Evolutionary conservation across 257 asterid genomes (phyloP).

Genomic region (Agastache rugosa): DNA sequence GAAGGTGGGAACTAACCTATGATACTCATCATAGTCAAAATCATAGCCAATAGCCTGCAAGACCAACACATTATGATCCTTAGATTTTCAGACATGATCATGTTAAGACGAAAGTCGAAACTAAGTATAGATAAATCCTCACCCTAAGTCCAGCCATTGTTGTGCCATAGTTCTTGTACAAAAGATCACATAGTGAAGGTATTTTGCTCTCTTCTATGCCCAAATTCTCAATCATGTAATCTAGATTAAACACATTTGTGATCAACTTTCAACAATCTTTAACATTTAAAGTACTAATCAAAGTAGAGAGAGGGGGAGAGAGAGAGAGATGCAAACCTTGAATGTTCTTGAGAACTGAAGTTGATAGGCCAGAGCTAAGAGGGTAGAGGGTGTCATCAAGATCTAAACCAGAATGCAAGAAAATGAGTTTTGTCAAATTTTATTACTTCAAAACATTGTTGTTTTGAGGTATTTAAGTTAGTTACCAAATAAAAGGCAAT

Average conservation of each 20-base stretch:
- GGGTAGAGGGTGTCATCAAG: conserved; percentile 95
- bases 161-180: conserved; percentile 88
- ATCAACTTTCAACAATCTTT: background rate
- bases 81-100: background rate
- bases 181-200: conserved; percentile 59
- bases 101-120: background rate
- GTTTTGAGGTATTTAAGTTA: background rate
- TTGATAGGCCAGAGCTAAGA: conserved; percentile 72
- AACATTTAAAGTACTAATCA: background rate
- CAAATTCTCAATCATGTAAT: conserved; percentile 74
- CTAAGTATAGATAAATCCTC: conserved; percentile 6
- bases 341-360: conserved; percentile 66
- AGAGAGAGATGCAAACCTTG: conserved; percentile 50
- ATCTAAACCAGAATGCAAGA: conserved; percentile 46
- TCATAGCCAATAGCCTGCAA: conserved; percentile 93
- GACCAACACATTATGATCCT: background rate
- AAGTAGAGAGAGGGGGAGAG: background rate
- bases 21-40: conserved; percentile 93
- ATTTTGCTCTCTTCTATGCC: conserved; percentile 69
- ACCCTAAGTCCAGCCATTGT: conserved; percentile 99
- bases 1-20: conserved; percentile 46
- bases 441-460: background rate
- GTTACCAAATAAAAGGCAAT: conserved; percentile 87
- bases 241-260: conserved; percentile 38
- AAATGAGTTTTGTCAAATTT: background rate